phyloP scores from a whole-genome alignment of 2,329 filamentous ascomycete species.

The Hymenoscyphus albidus region DNA sequence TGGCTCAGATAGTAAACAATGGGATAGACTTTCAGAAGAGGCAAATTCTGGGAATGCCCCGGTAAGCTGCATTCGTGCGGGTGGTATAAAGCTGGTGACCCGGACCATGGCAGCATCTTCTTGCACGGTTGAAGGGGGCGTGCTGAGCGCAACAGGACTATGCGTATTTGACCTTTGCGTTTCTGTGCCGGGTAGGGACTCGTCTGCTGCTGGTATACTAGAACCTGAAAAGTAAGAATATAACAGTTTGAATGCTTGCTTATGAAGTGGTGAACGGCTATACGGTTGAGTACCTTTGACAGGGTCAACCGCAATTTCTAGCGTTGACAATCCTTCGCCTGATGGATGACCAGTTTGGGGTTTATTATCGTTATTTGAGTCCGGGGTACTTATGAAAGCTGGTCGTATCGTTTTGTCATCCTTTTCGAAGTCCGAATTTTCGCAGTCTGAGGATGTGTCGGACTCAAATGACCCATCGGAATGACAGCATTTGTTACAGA shows the following conservation, averaged over 20 bases:
- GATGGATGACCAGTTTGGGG: neutral
- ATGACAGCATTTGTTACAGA: neutral
- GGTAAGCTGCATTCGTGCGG: neutral
- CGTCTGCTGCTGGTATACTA: neutral
- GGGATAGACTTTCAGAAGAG: neutral
- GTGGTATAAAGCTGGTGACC: neutral
- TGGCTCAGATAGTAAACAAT: neutral
- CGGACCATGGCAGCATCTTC: neutral
- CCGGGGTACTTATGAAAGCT: neutral
- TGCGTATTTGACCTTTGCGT: neutral
- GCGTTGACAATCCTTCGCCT: neutral
- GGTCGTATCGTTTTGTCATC: neutral
- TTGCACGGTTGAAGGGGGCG: neutral
- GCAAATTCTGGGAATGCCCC: neutral
- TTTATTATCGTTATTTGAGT: neutral
- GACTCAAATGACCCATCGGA: neutral
- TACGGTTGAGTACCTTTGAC: neutral
- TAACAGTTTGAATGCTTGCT: neutral
- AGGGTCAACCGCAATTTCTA: neutral
- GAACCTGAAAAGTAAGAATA: neutral
- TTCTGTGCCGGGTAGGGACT: neutral
- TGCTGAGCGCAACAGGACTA: neutral
- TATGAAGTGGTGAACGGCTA: neutral
- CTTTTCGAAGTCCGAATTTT: neutral
- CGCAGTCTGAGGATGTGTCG: neutral